phyloP scores from a whole-genome alignment of 2,329 filamentous ascomycete genomes.

The Xylariales sp. region DNA sequence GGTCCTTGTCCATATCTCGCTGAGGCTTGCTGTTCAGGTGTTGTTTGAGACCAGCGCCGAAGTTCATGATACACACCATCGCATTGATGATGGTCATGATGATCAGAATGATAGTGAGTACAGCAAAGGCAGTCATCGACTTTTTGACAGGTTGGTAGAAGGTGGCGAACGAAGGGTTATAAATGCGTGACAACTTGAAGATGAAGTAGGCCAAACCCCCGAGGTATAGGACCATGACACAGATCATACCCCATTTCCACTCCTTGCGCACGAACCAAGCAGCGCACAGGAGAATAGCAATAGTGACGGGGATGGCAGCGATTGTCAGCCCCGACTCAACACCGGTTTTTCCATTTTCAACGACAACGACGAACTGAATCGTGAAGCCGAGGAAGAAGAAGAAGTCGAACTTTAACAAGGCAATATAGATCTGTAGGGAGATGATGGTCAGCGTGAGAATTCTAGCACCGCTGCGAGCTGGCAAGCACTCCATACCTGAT shows the following conservation, averaged over 20 bases:
- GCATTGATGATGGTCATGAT: conserved; percentile 85
- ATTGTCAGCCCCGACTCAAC: conserved; percentile 83
- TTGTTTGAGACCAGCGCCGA: conserved; percentile 81
- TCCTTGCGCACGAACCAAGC: conserved; percentile 83
- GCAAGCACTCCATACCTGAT: conserved; percentile 63
- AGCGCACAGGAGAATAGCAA: conserved; percentile 79
- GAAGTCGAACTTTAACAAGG: conserved; percentile 97
- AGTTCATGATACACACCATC: conserved; percentile 84
- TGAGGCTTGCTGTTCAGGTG: conserved; percentile 62
- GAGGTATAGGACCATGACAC: conserved; percentile 80
- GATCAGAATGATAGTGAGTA: conserved; percentile 86
- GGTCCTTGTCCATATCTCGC: conserved; percentile 49
- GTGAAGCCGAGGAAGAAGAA: conserved; percentile 99
- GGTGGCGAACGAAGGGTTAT: conserved; percentile 53
- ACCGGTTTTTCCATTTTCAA: conserved; percentile 67
- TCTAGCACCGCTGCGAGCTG: not conserved
- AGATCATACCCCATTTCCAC: conserved; percentile 70
- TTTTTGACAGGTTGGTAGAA: conserved; percentile 76
- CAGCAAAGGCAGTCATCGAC: conserved; percentile 87
- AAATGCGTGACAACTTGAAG: conserved; percentile 98
- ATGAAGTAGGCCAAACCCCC: conserved; percentile 91
- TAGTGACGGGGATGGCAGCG: conserved; percentile 85
- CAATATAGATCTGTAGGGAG: conserved; percentile 81
- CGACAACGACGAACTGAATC: conserved; percentile 93
- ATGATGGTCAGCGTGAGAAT: not conserved